Evolutionary conservation across 306 rosid genomes (phyloP).

Genomic region (Cucurbita pepo): DNA sequence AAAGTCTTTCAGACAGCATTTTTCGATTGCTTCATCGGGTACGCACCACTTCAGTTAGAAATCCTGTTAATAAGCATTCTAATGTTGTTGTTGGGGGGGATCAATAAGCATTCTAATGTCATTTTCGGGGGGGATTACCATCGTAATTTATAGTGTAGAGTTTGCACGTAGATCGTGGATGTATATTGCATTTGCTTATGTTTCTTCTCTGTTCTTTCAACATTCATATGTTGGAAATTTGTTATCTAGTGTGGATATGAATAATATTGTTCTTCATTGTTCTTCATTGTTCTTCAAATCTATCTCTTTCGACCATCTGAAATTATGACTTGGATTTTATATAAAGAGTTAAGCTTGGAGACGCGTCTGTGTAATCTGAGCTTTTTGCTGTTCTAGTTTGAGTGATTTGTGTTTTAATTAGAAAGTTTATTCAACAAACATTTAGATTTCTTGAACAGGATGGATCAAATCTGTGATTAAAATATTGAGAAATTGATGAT

Average conservation of each 20-base stretch:
- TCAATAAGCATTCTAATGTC: too few relatives aligned
- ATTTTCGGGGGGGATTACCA: background rate
- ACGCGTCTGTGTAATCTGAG: background rate
- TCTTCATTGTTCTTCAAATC: background rate
- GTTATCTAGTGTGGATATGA: background rate
- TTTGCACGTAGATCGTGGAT: background rate
- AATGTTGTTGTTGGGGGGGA: background rate
- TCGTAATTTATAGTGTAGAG: background rate
- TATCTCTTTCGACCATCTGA: background rate
- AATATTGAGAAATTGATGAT: background rate
- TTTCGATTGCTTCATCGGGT: background rate
- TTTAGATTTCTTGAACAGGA: background rate
- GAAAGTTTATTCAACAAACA: too few relatives aligned
- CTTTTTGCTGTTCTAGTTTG: background rate
- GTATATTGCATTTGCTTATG: background rate
- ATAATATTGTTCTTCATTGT: background rate
- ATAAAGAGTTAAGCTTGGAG: background rate
- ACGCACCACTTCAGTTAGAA: background rate
- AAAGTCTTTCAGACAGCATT: background rate
- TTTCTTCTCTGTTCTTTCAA: background rate
- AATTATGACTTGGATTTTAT: too few relatives aligned
- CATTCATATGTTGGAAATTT: background rate
- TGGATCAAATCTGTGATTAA: background rate
- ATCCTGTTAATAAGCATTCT: background rate
- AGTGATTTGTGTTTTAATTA: background rate